phyloP scores from a whole-genome alignment of 2,329 filamentous ascomycete species.

The Catunica adiposa region DNA sequence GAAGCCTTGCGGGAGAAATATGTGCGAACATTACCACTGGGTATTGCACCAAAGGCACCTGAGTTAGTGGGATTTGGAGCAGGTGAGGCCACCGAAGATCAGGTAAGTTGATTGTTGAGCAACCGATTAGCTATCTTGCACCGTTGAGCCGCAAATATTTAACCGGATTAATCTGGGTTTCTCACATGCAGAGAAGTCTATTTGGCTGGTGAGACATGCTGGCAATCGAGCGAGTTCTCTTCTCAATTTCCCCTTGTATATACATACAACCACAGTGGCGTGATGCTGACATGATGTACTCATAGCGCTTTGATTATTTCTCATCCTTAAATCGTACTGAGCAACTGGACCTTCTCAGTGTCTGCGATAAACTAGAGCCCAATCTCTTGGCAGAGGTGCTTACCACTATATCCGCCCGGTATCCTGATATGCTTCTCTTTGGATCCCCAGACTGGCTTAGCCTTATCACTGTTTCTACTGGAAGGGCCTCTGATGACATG shows the following conservation, averaged over 20 bases:
- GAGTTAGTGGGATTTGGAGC: slow-evolving; percentile 25
- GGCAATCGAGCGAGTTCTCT: too few relatives aligned
- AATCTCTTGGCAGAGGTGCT: slow-evolving; percentile 27
- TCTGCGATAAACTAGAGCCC: slow-evolving; percentile 27
- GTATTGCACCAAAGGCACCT: slow-evolving; percentile 22
- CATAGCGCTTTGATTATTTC: slow-evolving; percentile 26
- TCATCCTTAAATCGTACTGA: slow-evolving; percentile 23
- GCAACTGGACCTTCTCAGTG: slow-evolving; percentile 25
- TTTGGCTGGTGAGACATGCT: too few relatives aligned
- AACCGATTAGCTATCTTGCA: not conserved
- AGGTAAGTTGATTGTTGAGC: slow-evolving; percentile 20
- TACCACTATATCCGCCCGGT: slow-evolving; percentile 27
- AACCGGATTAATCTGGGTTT: not conserved
- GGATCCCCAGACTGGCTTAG: slow-evolving; percentile 26
- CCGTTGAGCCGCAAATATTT: not conserved
- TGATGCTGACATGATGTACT: slow-evolving; percentile 10
- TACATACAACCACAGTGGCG: not conserved
- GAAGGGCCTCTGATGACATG: not conserved
- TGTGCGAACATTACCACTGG: slow-evolving; percentile 21
- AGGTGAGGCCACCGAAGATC: slow-evolving; percentile 21
- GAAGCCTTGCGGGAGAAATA: slow-evolving; percentile 21
- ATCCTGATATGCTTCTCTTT: slow-evolving; percentile 28
- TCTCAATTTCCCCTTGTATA: not conserved
- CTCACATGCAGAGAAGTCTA: not conserved
- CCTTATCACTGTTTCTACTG: slow-evolving; percentile 11